These are phyloP conservation scores for Casaregolazyma lundiana DNA, from an alignment of 1,139 yeast species.

Conservation along the genomic window DNA sequence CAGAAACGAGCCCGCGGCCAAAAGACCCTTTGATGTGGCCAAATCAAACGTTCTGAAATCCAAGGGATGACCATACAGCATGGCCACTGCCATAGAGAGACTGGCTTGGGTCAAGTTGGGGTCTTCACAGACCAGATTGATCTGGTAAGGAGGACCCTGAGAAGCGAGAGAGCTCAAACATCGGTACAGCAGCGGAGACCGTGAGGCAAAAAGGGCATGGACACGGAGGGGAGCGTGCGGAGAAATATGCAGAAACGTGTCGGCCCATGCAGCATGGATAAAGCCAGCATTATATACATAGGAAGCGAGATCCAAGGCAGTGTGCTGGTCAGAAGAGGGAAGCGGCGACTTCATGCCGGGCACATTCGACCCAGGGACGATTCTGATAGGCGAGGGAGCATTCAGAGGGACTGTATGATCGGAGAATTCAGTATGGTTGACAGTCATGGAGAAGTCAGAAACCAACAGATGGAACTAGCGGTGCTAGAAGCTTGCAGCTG, in stretches of 20 bases:
- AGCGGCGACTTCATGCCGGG: constrained; percentile 4
- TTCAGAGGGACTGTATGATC: not conserved
- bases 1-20: constrained; percentile 31
- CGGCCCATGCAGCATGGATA: constrained; percentile 37
- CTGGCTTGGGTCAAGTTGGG: constrained; percentile 43
- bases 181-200: constrained; percentile 32
- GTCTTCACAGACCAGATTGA: constrained; percentile 50
- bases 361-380: constrained; percentile 1
- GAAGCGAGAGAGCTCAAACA: constrained; percentile 23
- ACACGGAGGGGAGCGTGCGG: constrained; percentile 30
- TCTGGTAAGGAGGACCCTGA: constrained; percentile 44
- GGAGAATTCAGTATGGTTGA: not conserved
- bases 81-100: constrained; percentile 32
- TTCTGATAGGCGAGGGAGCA: constrained; percentile 6
- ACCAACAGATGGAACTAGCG: not conserved
- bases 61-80: constrained; percentile 33
- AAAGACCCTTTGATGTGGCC: constrained; percentile 28
- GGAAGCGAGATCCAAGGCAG: constrained; percentile 24
- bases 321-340: constrained; percentile 7
- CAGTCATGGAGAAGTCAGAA: constrained; percentile 1
- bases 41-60: constrained; percentile 24
- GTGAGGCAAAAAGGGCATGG: constrained; percentile 33
- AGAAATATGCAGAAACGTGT: constrained; percentile 29
- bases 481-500: not conserved
- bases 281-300: constrained; percentile 34